These are phyloP conservation scores for Novakomyces olei DNA, from an alignment of 805 yeast genomes.

Conservation along the genomic window DNA sequence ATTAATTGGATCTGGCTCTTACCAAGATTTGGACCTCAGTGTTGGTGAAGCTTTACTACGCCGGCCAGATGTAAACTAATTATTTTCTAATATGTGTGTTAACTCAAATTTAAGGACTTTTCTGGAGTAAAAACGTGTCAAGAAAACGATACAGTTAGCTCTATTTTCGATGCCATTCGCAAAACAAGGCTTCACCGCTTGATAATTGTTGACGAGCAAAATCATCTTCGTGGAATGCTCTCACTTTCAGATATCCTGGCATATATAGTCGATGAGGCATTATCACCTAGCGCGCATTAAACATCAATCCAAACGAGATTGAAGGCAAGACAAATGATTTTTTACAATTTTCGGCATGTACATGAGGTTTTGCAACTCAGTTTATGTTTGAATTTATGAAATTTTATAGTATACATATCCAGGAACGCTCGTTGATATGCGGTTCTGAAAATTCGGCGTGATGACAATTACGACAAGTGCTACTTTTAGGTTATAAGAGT, in stretches of 20 bases:
- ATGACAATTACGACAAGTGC: too few relatives aligned
- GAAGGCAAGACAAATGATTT: too few relatives aligned
- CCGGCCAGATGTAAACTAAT: slow-evolving; percentile 31
- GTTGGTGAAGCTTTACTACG: slow-evolving; percentile 93
- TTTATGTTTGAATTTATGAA: too few relatives aligned
- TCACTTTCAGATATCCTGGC: slow-evolving; percentile 77
- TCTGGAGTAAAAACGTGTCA: slow-evolving; percentile 97
- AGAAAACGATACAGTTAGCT: slow-evolving; percentile 58
- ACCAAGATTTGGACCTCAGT: slow-evolving; percentile 67
- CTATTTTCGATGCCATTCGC: slow-evolving; percentile 80
- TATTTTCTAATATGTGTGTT: neutral
- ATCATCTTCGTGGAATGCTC: slow-evolving; percentile 53
- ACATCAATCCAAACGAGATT: too few relatives aligned
- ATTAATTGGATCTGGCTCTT: slow-evolving; percentile 79
- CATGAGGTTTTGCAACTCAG: too few relatives aligned
- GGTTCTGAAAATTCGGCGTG: too few relatives aligned
- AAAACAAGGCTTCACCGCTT: slow-evolving; percentile 78
- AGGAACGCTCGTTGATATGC: too few relatives aligned
- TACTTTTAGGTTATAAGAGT: too few relatives aligned
- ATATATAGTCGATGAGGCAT: slow-evolving; percentile 31
- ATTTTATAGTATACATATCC: too few relatives aligned
- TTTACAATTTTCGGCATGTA: too few relatives aligned
- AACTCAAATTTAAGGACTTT: too few relatives aligned
- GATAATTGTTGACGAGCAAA: slow-evolving; percentile 63
- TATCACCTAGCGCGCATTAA: neutral